Conservation (phyloP, 352 stramenopile species). For the Blastocystis sp. region DNA sequence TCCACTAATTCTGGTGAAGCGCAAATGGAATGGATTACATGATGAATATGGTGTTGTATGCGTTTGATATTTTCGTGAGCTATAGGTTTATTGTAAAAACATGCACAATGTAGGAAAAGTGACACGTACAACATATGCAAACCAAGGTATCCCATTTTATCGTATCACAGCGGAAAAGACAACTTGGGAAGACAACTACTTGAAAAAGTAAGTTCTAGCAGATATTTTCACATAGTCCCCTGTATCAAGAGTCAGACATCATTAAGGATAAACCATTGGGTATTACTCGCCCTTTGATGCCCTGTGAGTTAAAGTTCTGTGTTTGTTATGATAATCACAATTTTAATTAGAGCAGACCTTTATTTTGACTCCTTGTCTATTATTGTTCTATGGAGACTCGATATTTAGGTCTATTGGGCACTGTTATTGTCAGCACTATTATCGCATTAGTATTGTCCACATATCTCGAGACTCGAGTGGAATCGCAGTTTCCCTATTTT, state of each 20-base stretch:
- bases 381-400: background rate
- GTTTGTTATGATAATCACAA: background rate
- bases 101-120: slow-evolving; percentile 53
- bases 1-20: background rate
- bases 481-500: background rate
- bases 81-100: slow-evolving; percentile 25
- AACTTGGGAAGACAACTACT: slow-evolving; percentile 48
- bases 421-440: background rate
- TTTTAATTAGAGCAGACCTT: background rate
- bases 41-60: background rate
- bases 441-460: background rate
- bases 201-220: background rate
- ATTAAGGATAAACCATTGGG: slow-evolving; percentile 26
- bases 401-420: background rate
- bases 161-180: slow-evolving; percentile 2
- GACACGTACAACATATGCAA: slow-evolving; percentile 11
- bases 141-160: slow-evolving; percentile 53
- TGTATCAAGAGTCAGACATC: background rate
- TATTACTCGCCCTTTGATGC: slow-evolving; percentile 19
- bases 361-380: background rate
- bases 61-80: background rate
- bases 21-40: slow-evolving; percentile 1
- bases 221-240: background rate
- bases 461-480: background rate
- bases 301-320: background rate